Base-by-base conservation (phyloP, 2,329 filamentous ascomycete genomes). In the Immersiporthe knoxdaviesiana region DNA sequence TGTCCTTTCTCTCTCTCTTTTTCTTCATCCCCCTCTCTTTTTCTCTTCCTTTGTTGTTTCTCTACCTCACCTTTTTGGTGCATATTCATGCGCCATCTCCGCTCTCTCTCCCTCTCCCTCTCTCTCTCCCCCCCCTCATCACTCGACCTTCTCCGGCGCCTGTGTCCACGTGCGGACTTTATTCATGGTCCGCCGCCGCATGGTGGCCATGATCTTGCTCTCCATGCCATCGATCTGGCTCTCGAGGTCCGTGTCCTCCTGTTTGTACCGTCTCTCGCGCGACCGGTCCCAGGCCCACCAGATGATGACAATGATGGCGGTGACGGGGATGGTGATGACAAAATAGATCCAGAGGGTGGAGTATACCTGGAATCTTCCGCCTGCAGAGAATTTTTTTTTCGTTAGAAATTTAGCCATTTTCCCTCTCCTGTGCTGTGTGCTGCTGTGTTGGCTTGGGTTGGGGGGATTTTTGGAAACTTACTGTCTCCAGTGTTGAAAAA, bases 321-420 rank as follows among this genome's bases (percentile, higher is more conserved):
- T 90, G 65, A 89, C 73, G 3, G 88, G 88, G 14, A 90, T 77
- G 2, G 87, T 88, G 66, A 90, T 83, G 71, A 80, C 86, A 72
- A 90, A 90, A 79, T 90, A 90, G 66, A 90, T 83, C 88, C 88
- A 90, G 35, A 90, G 80, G 63, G 82, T 78, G 24, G 80, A 76
- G 14, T 84, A 85, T 21, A 89, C 84, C 62, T 81, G 76, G 5
- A 81, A 79, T 24, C 78, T 76, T 5, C 78, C 76, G 64, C 76
- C 79, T 64, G 30, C 1, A 21, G n/a, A 47, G 1, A 21, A n/a
- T n/a, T n/a, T n/a, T n/a, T n/a, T n/a, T n/a, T 1, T 16, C 3
- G 11, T 41, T 35, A 32, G 24, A 5, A 11, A 18, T 44, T n/a
- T n/a, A n/a, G n/a, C n/a, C n/a, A n/a, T n/a, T 35, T 4, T 8